Conservation (phyloP, 192 early-diverging fungal genomes). For the Globomyces pollinis-pini region DNA sequence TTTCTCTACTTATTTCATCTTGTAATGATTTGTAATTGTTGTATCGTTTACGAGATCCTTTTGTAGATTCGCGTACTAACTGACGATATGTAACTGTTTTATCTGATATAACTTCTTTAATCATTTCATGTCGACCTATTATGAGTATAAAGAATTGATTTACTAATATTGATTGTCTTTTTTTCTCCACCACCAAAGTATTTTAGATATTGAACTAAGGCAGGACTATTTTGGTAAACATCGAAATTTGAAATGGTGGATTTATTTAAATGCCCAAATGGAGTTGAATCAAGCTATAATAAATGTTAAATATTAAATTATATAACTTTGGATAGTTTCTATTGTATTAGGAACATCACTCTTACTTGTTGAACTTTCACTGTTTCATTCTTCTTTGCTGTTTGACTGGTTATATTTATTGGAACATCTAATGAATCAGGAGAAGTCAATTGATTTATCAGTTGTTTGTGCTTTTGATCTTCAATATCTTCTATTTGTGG, state of each 20-base stretch:
- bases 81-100: background rate
- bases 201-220: background rate
- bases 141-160: no score
- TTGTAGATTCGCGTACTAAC: background rate
- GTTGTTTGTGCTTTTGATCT: background rate
- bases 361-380: background rate
- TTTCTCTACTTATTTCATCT: background rate
- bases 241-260: background rate
- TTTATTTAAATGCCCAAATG: background rate
- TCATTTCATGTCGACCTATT: background rate
- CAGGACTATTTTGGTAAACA: conserved; percentile 2
- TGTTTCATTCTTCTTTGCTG: background rate
- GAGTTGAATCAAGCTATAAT: background rate
- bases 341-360: background rate
- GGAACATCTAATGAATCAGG: background rate
- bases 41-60: background rate
- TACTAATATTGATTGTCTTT: background rate
- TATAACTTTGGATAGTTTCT: background rate
- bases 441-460: background rate
- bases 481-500: background rate
- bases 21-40: background rate
- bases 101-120: background rate
- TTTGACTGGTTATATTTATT: background rate
- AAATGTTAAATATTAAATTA: background rate
- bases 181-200: background rate